Conservation (phyloP, 495 filamentous ascomycete genomes). For the Xylaria cubensis region DNA sequence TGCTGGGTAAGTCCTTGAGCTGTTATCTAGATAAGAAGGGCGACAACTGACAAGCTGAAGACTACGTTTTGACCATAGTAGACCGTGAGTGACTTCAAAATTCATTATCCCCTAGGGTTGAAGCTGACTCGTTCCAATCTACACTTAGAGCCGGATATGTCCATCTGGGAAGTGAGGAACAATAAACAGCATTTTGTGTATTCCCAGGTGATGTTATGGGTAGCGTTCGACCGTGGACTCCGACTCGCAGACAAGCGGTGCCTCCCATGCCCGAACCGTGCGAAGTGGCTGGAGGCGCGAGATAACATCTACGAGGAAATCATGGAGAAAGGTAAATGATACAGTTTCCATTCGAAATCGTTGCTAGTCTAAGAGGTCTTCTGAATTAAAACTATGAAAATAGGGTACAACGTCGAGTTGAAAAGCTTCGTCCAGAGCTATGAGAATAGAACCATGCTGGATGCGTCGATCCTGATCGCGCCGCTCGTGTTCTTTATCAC, state of each 20-base stretch:
- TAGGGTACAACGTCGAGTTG: slow-evolving; percentile 67
- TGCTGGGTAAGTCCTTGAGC: slow-evolving; percentile 50
- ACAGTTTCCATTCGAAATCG: not conserved
- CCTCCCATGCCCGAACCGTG: slow-evolving; percentile 71
- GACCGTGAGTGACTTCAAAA: slow-evolving; percentile 39
- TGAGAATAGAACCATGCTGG: slow-evolving; percentile 68
- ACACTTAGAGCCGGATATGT: slow-evolving; percentile 68
- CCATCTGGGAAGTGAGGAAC: slow-evolving; percentile 79
- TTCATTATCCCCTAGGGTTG: not conserved
- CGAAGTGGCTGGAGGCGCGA: slow-evolving; percentile 64
- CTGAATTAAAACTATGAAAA: not conserved
- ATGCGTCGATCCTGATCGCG: slow-evolving; percentile 74
- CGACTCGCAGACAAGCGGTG: slow-evolving; percentile 73
- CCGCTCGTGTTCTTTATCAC: slow-evolving; percentile 78
- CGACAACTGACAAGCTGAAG: slow-evolving; percentile 31
- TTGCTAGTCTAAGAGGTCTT: not conserved
- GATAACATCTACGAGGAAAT: slow-evolving; percentile 75
- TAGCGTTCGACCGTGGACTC: slow-evolving; percentile 73
- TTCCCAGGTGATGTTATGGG: slow-evolving; percentile 79
- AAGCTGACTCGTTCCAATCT: not conserved
- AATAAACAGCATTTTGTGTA: slow-evolving; percentile 76
- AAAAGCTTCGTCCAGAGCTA: slow-evolving; percentile 75
- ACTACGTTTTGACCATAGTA: slow-evolving; percentile 62
- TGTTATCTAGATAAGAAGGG: not conserved
- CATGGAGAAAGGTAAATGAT: slow-evolving; percentile 63